phyloP scores from a whole-genome alignment of 2,329 filamentous ascomycete species.

The Bisporella sp. region DNA sequence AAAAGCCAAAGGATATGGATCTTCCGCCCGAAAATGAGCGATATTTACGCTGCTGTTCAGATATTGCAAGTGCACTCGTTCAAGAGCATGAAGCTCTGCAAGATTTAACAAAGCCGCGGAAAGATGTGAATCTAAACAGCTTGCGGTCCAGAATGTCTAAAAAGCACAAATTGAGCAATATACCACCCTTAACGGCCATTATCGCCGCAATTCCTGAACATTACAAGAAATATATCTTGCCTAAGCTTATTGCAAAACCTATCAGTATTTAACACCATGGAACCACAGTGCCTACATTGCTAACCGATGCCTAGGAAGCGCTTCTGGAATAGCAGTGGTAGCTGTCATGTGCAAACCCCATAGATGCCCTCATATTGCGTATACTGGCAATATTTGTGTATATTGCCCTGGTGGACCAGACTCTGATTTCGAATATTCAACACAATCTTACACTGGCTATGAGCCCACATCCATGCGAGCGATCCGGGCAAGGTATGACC shows the following conservation, averaged over 20 bases:
- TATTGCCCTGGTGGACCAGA: constrained; percentile 97
- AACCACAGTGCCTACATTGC: constrained; percentile 1
- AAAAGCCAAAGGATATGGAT: constrained; percentile 61
- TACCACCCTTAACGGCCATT: constrained; percentile 90
- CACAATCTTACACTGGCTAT: constrained; percentile 97
- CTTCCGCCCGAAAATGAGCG: constrained; percentile 90
- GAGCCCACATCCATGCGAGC: constrained; percentile 98
- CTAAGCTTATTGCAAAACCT: constrained; percentile 93
- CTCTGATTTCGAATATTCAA: constrained; percentile 98
- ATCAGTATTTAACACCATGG: constrained; percentile 55
- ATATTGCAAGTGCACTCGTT: constrained; percentile 89
- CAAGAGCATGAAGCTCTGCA: constrained; percentile 84
- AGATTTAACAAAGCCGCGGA: constrained; percentile 64
- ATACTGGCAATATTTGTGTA: constrained; percentile 97
- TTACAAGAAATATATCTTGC: constrained; percentile 98
- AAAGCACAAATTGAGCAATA: constrained; percentile 82
- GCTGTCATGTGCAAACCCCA: constrained; percentile 99
- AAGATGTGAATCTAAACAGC: constrained; percentile 88
- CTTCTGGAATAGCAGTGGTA: constrained; percentile 94
- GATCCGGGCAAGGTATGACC: constrained; percentile 93
- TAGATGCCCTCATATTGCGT: constrained; percentile 93
- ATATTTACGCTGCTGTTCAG: constrained; percentile 88
- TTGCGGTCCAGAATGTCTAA: constrained; percentile 82
- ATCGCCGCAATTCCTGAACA: constrained; percentile 98
- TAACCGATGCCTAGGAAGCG: constrained; percentile 57